A percentile compares a stretch with the other conserved stretches of the same genome.
phyloP scores from a whole-genome alignment of 2,329 filamentous ascomycete species.

The Cladosporium halotolerans region DNA sequence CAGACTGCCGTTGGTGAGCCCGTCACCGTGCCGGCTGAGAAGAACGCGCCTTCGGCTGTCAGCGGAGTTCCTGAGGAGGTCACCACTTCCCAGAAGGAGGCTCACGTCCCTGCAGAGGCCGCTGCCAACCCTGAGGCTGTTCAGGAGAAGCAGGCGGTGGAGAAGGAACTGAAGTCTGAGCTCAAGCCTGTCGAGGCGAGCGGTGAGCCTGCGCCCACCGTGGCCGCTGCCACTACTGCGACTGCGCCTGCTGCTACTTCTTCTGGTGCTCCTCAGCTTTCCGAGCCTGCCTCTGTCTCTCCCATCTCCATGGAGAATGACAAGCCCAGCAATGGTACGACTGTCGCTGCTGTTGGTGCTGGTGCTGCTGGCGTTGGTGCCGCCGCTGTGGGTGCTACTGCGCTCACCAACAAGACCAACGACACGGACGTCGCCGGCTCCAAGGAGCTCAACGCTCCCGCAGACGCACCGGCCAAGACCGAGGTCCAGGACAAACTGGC shows the following conservation, averaged over 20 bases:
- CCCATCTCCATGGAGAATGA: slow-evolving; percentile 10
- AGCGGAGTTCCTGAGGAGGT: slow-evolving; percentile 25
- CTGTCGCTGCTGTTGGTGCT: slow-evolving; percentile 1
- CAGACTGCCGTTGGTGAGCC: slow-evolving; percentile 17
- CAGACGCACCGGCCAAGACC: slow-evolving; percentile 13
- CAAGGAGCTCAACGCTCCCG: slow-evolving; percentile 13
- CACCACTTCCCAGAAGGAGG: slow-evolving; percentile 25
- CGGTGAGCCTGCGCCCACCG: slow-evolving; percentile 40
- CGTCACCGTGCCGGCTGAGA: slow-evolving; percentile 15
- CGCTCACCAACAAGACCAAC: slow-evolving; percentile 8
- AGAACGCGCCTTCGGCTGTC: slow-evolving; percentile 20
- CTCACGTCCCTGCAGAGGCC: slow-evolving; percentile 58
- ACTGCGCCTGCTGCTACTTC: slow-evolving; percentile 3
- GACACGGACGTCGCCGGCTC: background rate
- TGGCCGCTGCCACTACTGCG: slow-evolving; percentile 19
- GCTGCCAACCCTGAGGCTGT: slow-evolving; percentile 63
- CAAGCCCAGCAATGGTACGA: slow-evolving; percentile 2
- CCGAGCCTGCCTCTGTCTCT: slow-evolving; percentile 16
- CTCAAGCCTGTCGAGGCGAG: slow-evolving; percentile 36
- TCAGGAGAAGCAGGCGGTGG: slow-evolving; percentile 66
- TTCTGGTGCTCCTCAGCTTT: slow-evolving; percentile 26
- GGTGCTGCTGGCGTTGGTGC: slow-evolving; percentile 1
- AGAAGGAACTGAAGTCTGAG: slow-evolving; percentile 66
- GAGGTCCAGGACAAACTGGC: slow-evolving; percentile 4
- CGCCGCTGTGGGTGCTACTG: background rate